Percentiles rank a stretch among this genome's conserved stretches.
phyloP scores from a whole-genome alignment of 1,139 yeast species.

The Candida sp. region DNA sequence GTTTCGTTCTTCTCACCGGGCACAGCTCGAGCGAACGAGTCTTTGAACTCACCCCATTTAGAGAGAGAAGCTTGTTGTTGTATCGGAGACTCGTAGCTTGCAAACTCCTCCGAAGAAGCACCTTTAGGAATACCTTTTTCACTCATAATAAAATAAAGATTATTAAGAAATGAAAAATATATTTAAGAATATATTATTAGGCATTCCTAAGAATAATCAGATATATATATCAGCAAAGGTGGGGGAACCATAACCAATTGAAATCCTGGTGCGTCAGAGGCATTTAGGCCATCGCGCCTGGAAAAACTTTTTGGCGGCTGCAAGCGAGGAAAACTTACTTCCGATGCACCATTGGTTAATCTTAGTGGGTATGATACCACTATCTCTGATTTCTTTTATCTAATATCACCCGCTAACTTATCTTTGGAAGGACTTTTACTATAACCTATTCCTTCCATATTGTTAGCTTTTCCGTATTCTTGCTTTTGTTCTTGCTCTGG shows the following conservation, averaged over 20 bases:
- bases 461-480: no score
- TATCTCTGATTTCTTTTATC: no score
- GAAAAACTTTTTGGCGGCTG: not conserved
- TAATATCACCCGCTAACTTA: no score
- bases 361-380: no score
- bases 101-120: not conserved
- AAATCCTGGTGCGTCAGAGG: not conserved
- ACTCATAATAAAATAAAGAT: not conserved
- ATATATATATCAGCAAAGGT: not conserved
- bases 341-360: no score
- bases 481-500: no score
- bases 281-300: not conserved
- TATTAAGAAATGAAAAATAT: no score
- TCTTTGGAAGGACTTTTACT: no score
- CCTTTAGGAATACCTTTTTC: not conserved
- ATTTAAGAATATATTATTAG: no score
- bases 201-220: not conserved
- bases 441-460: no score
- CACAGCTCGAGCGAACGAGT: slow-evolving; percentile 15
- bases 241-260: not conserved
- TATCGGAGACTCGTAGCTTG: not conserved
- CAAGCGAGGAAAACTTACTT: not conserved
- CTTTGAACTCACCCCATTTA: slow-evolving; percentile 12
- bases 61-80: not conserved
- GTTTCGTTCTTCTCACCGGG: slow-evolving; percentile 3